Evolutionary conservation across 805 yeast species (phyloP), one percentile per base, ranked within the genome.

Genomic region (Candida awuae): DNA sequence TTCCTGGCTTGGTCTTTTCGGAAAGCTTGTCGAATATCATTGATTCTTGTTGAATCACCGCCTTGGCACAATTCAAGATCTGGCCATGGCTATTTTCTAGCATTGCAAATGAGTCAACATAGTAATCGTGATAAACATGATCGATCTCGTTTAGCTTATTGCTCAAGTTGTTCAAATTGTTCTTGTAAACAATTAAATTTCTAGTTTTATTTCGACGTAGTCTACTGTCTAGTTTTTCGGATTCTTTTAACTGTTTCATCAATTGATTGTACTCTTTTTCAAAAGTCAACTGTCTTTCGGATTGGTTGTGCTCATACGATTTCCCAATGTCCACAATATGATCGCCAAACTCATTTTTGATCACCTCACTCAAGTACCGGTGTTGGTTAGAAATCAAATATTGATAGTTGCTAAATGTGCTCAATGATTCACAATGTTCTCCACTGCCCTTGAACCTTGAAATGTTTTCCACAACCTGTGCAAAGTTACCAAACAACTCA

Each of bases 1-100:
- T 92, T 12, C 94, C 95, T 4, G 81, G 71, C 84, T 87, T 80
- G 4, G 94, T 92, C 53, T 86, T 86, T 41, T 76, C 68, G 0
- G 94, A 94, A 17, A 86, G 75, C 20, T 82, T 80, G 51, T 84
- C 94, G 49, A 75, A 77, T 15, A 85, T 75, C 50, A 84, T 92
- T 14, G 86, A 75, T 54, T 86, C 90, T 2, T 92, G 88, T 35
- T 85, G 64, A 2, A 84, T 78, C 5, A 82, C 65, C 1, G 81
- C 68, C 1, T 85, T 80, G 2, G 84, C 68, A 37, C 69, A 66
- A 15, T 61, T 57, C 33, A 82, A 65, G 4, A 84, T 63, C 19
- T 29, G 6, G 8, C 38, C 38, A 27, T 30, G 32, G n/a, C 82
- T 71, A 26, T 72, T 70, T 48, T 81, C 80, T 7, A 83, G 76